phyloP scores from a whole-genome alignment of 495 filamentous ascomycete genomes.

The Hyaloscypha variabilis region DNA sequence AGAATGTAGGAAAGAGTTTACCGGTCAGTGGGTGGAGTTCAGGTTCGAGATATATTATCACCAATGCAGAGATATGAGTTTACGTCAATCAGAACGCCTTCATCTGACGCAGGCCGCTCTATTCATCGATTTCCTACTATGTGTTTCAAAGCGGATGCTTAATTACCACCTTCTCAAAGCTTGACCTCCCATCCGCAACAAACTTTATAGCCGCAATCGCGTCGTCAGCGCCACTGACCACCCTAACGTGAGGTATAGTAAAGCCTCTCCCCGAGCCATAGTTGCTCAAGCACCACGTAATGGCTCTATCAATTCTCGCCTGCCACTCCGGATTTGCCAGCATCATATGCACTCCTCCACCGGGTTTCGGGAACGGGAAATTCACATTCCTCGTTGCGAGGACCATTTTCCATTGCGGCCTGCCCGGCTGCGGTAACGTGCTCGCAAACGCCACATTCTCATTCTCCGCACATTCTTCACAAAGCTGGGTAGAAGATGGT shows the following conservation, averaged over 20 bases:
- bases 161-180: constrained; percentile 7
- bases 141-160: constrained; percentile 6
- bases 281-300: not conserved
- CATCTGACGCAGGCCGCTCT: too few species aligned
- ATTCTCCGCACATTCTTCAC: not conserved
- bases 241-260: not conserved
- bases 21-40: too few species aligned
- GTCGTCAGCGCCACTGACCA: not conserved
- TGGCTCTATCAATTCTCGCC: not conserved
- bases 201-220: not conserved
- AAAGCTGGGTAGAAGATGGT: not conserved
- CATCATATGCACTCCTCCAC: not conserved
- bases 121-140: too few species aligned
- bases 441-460: not conserved
- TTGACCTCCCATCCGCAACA: not conserved
- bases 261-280: not conserved
- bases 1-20: too few species aligned
- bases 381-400: constrained; percentile 1
- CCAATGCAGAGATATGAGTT: too few species aligned
- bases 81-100: too few species aligned
- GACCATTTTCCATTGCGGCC: constrained; percentile 1
- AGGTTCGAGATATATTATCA: too few species aligned
- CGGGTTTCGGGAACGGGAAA: not conserved
- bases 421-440: not conserved
- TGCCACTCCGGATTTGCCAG: not conserved